Evolutionary conservation across 2,329 filamentous ascomycete species (phyloP), one percentile per base, ranked within the genome.

Genomic region (Tolypocladium album): DNA sequence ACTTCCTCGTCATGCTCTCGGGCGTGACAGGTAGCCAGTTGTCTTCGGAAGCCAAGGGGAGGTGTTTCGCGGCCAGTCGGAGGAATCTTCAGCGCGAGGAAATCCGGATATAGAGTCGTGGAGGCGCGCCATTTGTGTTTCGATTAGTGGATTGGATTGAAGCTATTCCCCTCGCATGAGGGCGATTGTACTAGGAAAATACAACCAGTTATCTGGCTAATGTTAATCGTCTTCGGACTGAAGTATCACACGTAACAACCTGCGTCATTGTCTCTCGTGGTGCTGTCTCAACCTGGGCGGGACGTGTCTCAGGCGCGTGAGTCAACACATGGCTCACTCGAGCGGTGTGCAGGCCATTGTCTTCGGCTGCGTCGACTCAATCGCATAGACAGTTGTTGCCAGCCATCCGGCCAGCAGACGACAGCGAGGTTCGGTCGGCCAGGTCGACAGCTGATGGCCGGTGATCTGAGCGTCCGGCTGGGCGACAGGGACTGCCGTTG

Each of bases 131-230:
- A 38, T 36, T 8, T 52, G 53, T 34, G 57, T 55, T 50, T 56
- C n/a, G n/a, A 43, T 45, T 39, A 55, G 39, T 60, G 58, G 60
- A 61, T 59, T 62, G 61, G 61, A 58, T 61, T 39, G 45, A 60
- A n/a, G 3, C 12, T 53, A 47, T 24, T 53, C 55, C 42, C 11
- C 36, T 45, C 17, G 24, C 13, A 40, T 22, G 40, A 58, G 42
- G 58, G 58, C 57, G 50, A 56, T 36, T 61, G 65, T 65, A 61
- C 63, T 60, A 61, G 59, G 24, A 57, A 63, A 60, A 63, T 64
- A 63, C 59, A 60, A 61, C 62, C 59, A 67, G 64, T 62, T 58
- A 60, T 53, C 63, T 67, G 62, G 63, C 57, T 62, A 65, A 66
- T 67, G 62, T 52, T 66, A 65, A 65, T 64, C 12, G 56, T 47